Evolutionary conservation across 1,139 yeast species (phyloP).

Genomic region (Sugiyamaella castrensis): DNA sequence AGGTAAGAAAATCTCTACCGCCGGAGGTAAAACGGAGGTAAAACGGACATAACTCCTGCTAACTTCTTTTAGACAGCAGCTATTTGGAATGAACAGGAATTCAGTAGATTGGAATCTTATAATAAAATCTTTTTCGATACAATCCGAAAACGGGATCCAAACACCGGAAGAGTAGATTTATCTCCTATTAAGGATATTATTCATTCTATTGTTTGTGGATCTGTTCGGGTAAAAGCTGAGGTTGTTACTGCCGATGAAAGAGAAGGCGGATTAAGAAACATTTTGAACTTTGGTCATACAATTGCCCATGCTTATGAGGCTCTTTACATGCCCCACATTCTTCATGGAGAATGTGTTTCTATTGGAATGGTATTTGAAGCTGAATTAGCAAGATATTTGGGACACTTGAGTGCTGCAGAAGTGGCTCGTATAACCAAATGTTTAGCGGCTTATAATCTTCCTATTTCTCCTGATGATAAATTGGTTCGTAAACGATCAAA

Average conservation of each 20-base stretch:
- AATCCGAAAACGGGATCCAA: constrained; percentile 46
- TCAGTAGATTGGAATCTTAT: constrained; percentile 75
- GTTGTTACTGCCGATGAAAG: constrained; percentile 95
- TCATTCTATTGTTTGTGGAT: constrained; percentile 75
- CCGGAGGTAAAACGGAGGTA: neutral
- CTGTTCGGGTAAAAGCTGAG: constrained; percentile 86
- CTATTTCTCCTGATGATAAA: constrained; percentile 73
- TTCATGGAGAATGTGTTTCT: constrained; percentile 97
- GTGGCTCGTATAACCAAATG: constrained; percentile 88
- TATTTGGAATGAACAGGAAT: constrained; percentile 91
- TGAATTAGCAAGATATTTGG: constrained; percentile 85
- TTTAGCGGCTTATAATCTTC: constrained; percentile 79
- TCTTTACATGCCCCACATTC: constrained; percentile 87
- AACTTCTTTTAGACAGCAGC: constrained; percentile 66
- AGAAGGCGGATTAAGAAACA: constrained; percentile 89
- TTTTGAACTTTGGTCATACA: constrained; percentile 93
- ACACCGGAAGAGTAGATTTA: constrained; percentile 51
- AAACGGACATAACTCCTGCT: constrained; percentile 6
- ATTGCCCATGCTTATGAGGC: constrained; percentile 99
- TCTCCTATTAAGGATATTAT: constrained; percentile 68
- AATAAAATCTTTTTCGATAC: constrained; percentile 65
- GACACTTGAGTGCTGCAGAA: constrained; percentile 85
- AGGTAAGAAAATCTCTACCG: constrained; percentile 35
- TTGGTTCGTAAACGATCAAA: constrained; percentile 66
- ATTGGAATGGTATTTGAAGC: constrained; percentile 95